These are phyloP conservation scores for Chloris gayana DNA, from an alignment of 176 grass and related monocot genomes.

Conservation along the genomic window DNA sequence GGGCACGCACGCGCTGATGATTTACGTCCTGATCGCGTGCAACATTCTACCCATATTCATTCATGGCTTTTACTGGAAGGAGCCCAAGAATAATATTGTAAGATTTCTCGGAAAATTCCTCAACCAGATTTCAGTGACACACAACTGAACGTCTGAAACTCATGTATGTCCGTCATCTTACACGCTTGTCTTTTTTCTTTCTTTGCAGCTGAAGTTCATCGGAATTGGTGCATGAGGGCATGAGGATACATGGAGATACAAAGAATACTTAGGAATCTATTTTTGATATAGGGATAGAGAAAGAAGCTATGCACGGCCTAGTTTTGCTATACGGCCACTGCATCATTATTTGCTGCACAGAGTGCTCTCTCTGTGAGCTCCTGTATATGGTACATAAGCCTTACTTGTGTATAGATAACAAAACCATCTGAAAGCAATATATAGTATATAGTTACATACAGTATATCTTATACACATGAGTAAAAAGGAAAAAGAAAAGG, in stretches of 20 bases:
- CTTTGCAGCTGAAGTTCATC: conserved; percentile 55
- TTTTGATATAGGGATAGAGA: conserved; percentile 26
- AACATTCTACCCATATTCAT: conserved; percentile 86
- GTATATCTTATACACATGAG: not conserved
- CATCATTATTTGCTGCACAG: conserved; percentile 23
- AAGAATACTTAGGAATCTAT: conserved; percentile 30
- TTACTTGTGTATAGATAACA: conserved; percentile 38
- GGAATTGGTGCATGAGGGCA: conserved; percentile 51
- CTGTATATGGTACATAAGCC: conserved; percentile 52
- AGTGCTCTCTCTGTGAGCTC: conserved; percentile 38
- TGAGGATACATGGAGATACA: not conserved
- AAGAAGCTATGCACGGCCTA: conserved; percentile 39
- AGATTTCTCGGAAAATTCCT: conserved; percentile 4
- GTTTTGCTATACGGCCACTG: conserved; percentile 50
- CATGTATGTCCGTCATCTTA: not conserved
- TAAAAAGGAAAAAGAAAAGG: too few relatives aligned
- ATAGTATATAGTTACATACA: conserved; percentile 17
- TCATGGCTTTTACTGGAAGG: conserved; percentile 89
- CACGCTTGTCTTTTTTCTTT: not conserved
- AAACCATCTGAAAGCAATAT: conserved; percentile 18
- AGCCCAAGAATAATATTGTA: conserved; percentile 89
- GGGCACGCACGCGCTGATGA: conserved; percentile 79
- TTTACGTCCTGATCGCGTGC: conserved; percentile 79
- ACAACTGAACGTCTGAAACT: not conserved
- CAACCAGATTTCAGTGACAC: not conserved